Conservation (phyloP, 2,329 filamentous ascomycete genomes). For the Chalaropsis ovoidea region DNA sequence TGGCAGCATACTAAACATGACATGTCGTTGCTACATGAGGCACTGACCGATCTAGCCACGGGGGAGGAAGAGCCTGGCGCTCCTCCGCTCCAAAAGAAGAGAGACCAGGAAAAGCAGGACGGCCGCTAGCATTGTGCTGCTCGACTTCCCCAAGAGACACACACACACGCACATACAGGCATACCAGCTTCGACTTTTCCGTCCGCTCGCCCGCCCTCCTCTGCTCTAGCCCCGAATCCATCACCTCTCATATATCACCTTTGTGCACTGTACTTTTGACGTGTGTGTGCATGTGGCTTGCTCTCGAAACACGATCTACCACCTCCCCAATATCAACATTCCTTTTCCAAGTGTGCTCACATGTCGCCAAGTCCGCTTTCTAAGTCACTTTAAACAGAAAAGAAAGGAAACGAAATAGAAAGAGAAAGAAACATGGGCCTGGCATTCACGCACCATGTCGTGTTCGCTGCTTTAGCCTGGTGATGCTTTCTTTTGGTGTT, state of each 20-base stretch:
- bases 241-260: conserved; percentile 6
- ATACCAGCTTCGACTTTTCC: background rate
- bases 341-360: too few species aligned
- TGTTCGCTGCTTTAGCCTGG: background rate
- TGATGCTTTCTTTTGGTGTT: conserved; percentile 9
- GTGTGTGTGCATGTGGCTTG: background rate
- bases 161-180: background rate
- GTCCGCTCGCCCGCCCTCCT: background rate
- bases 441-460: background rate
- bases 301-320: conserved; percentile 3
- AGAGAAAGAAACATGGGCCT: background rate
- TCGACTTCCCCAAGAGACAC: background rate
- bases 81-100: background rate
- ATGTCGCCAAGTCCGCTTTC: background rate
- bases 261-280: background rate
- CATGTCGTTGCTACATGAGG: too few species aligned
- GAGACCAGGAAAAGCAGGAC: background rate
- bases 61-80: too few species aligned
- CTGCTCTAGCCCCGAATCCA: background rate
- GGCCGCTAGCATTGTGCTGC: too few species aligned
- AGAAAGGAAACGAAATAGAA: background rate
- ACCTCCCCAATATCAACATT: too few species aligned
- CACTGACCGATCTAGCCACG: too few species aligned
- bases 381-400: background rate
- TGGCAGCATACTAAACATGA: background rate